Base-by-base conservation (phyloP, 2,329 filamentous ascomycete species). In the Cladobotryum protrusum region DNA sequence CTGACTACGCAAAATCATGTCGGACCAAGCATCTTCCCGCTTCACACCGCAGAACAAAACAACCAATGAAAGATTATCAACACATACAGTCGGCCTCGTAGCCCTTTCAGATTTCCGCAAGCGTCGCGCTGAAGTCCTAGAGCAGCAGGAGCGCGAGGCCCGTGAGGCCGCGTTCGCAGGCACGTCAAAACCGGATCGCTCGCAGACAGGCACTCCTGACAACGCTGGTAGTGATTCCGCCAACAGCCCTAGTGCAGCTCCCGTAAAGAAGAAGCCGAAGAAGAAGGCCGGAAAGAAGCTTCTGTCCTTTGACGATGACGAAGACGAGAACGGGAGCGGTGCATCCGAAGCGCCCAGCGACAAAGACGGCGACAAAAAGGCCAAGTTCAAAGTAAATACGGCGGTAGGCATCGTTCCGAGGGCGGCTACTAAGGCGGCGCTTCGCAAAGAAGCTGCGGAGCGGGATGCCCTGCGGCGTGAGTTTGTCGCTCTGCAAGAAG, bases 81-180 rank as follows among this genome's bases (percentile, higher is more conserved):
- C 83, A 48, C 84, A 89, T 62, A 95, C 89, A 0, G 90, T 96
- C 57, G 93, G 93, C 37, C 83, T 99, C 3, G 92, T 97, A 47
- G 82, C 88, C 51, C 83, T 96, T 40, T 89, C 88, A 57, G 93
- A 97, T 65, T 97, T 95, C 68, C 89, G 92, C 68, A 97, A 99
- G 72, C 85, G 93, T 52, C 89, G 92, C 68, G 91, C 90, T 59
- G 89, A 96, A 69, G 89, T 91, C n/a, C 75, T 96, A 43, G 92
- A 96, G 67, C 85, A 89, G 64, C 92, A 93, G 63, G 89, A 93
- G 63, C 82, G 87, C 61, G 89, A 93, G 61, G 85, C 82, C 12
- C 82, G 84, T 62, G 86, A 88, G 57, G 77, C 63, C 35, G 73
- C 79, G 20, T 63, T 78, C 49, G 66, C 69, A 48, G 65, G 64